Percentiles rank a stretch among this genome's conserved stretches.
Evolutionary conservation across 495 filamentous ascomycete genomes (phyloP).

Genomic region (Letharia lupina): DNA sequence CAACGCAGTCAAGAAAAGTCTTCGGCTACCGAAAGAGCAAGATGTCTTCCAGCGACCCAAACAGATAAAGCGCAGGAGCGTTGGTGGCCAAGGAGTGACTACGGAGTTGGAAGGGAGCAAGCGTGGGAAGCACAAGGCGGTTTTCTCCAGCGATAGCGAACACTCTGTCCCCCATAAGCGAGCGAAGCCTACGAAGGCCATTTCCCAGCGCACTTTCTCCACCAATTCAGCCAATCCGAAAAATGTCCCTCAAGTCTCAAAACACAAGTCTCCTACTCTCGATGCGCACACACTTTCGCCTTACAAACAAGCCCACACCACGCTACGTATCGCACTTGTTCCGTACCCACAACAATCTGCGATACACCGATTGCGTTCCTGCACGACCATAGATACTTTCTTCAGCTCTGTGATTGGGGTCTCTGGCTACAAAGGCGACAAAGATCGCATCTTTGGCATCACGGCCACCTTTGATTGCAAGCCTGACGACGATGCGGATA

Average conservation of each 20-base stretch:
- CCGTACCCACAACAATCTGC: neutral
- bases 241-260: neutral
- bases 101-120: neutral
- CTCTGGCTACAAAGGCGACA: neutral
- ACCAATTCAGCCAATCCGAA: neutral
- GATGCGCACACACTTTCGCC: neutral
- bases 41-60: neutral
- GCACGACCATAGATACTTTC: neutral
- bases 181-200: neutral
- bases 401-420: neutral
- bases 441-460: neutral
- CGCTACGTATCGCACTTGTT: neutral
- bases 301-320: neutral
- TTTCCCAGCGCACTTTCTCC: neutral
- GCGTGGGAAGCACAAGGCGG: neutral
- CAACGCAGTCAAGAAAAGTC: neutral
- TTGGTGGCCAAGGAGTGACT: neutral
- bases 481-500: neutral
- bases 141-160: neutral
- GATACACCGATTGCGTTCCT: neutral
- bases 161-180: neutral
- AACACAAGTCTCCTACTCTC: neutral
- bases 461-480: constrained; percentile 1
- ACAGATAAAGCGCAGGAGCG: neutral
- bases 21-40: neutral